These are phyloP conservation scores for Lentithecium fluviatile DNA, from an alignment of 495 filamentous ascomycete genomes.

Conservation along the genomic window DNA sequence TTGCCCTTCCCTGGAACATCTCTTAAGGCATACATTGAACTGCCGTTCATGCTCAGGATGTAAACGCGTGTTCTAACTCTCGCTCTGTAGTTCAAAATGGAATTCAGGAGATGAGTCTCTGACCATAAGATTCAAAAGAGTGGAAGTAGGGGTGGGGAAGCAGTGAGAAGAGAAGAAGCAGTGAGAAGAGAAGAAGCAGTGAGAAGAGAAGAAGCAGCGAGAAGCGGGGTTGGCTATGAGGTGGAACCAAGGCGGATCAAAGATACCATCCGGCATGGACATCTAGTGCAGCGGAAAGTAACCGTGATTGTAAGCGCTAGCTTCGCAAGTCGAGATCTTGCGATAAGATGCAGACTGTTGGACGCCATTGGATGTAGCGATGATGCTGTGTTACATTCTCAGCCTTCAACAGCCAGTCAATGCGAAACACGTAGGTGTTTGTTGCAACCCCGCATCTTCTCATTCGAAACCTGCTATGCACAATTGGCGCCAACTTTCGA, in stretches of 20 bases:
- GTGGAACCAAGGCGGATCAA: too few species aligned
- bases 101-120: conserved; percentile 8
- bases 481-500: conserved; percentile 15
- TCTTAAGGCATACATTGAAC: conserved; percentile 19
- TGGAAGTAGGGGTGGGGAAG: conserved; percentile 4
- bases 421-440: neutral
- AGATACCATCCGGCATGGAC: too few species aligned
- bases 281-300: too few species aligned
- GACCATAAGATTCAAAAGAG: conserved; percentile 4
- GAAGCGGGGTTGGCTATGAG: conserved; percentile 2
- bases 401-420: neutral
- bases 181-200: neutral
- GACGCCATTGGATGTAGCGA: neutral
- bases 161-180: neutral
- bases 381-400: neutral
- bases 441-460: neutral
- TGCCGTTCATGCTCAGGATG: conserved; percentile 1
- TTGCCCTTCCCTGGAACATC: conserved; percentile 45
- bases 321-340: too few species aligned
- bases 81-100: neutral
- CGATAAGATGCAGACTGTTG: conserved; percentile 6
- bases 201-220: neutral
- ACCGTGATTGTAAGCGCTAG: too few species aligned
- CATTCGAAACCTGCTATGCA: neutral
- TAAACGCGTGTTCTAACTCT: conserved; percentile 11